A percentile compares a stretch with the other conserved stretches of the same genome.
Evolutionary conservation across 1,284 basidiomycete genomes (phyloP).

Genomic region (Marasmius tenuissimus): DNA sequence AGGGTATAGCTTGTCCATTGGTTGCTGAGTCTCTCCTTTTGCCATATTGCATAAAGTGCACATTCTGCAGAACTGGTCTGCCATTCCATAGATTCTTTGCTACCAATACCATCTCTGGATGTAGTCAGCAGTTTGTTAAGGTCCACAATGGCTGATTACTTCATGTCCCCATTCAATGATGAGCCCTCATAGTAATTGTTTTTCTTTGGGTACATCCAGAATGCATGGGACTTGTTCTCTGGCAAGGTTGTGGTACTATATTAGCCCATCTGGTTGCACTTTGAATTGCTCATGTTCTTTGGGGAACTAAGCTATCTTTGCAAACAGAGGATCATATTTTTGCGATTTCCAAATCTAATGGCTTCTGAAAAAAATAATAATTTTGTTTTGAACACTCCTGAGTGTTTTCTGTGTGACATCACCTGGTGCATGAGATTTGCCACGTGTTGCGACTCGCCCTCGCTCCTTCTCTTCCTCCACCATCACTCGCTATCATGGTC

Average conservation of each 20-base stretch:
- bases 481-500: no score
- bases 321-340: no score
- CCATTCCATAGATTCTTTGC: conserved; percentile 23
- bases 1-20: conserved; percentile 19
- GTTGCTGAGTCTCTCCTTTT: conserved; percentile 10
- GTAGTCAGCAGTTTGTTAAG: conserved; percentile 24
- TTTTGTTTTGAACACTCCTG: no score
- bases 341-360: no score
- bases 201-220: not conserved
- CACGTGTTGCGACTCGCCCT: no score
- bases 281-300: no score
- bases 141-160: conserved; percentile 24
- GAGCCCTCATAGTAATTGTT: conserved; percentile 15
- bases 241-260: not conserved
- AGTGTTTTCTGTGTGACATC: no score
- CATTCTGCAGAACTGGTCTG: conserved; percentile 16
- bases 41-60: conserved; percentile 17
- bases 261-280: no score
- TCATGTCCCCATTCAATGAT: conserved; percentile 24
- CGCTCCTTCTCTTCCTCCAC: no score
- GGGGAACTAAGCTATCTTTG: no score
- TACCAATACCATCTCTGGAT: conserved; percentile 33
- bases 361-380: no score
- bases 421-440: no score
- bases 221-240: conserved; percentile 1